A percentile compares a stretch with the other conserved stretches of the same genome.
phyloP scores from a whole-genome alignment of 2,329 filamentous ascomycete species.

The Diaporthe sp. region DNA sequence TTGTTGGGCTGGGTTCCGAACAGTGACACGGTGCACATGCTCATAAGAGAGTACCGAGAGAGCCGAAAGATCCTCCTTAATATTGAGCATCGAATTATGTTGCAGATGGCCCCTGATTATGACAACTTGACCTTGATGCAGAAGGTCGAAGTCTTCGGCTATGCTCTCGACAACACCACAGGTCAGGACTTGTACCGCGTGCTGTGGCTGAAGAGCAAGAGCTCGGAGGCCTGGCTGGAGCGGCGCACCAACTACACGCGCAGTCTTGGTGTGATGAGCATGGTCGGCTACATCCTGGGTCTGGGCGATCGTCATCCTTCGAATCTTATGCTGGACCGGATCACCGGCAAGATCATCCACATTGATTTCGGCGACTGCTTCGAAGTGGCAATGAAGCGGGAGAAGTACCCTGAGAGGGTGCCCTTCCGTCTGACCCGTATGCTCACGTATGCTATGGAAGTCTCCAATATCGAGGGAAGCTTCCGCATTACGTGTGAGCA shows the following conservation, averaged over 20 bases:
- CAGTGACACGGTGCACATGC: conserved; percentile 94
- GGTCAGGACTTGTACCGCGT: conserved; percentile 98
- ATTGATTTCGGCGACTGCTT: conserved; percentile 99
- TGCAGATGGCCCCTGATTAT: conserved; percentile 99
- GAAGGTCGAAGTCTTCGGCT: conserved; percentile 99
- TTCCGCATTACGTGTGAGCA: conserved; percentile 99
- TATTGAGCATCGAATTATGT: conserved; percentile 99
- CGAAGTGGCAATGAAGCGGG: conserved; percentile 98
- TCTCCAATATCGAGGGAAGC: conserved; percentile 99
- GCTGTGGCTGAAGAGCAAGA: conserved; percentile 98
- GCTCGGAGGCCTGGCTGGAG: conserved; percentile 97
- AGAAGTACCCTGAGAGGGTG: conserved; percentile 98
- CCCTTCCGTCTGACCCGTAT: conserved; percentile 98
- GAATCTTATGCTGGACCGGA: conserved; percentile 96
- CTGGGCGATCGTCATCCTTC: conserved; percentile 97
- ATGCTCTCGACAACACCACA: conserved; percentile 98
- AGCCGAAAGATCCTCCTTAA: conserved; percentile 97
- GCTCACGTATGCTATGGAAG: conserved; percentile 99
- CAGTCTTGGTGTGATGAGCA: conserved; percentile 99
- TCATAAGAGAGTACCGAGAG: conserved; percentile 98
- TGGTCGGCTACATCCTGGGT: conserved; percentile 99
- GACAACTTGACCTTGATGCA: conserved; percentile 99
- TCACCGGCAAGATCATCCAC: conserved; percentile 97
- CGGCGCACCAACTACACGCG: conserved; percentile 98
- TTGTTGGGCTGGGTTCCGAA: conserved; percentile 97